Base-by-base conservation (phyloP, 2,329 filamentous ascomycete genomes). In the Elsinoe ampelina region DNA sequence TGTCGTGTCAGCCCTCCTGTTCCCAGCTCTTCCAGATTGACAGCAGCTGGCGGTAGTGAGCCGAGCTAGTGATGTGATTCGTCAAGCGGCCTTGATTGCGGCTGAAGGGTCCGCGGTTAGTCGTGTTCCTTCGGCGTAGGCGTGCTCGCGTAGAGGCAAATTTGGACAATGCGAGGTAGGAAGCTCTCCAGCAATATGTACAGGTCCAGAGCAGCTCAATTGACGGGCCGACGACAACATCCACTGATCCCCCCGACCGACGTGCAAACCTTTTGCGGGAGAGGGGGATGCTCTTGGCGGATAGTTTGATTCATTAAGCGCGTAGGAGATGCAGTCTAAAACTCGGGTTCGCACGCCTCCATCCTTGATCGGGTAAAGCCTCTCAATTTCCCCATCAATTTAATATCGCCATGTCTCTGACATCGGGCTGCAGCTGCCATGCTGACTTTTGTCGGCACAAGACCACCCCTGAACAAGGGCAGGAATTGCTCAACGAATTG, bases 61-160 rank as follows among this genome's bases (percentile, higher is more conserved):
- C 48, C 48, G 48, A 52, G 30, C 32, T 12, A 52, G 48, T 38
- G 48, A 52, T 38, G 12, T 34, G 48, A 52, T 52, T 52, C 48
- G 48, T 38, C 48, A 5, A 32, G 48, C 13, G 48, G 30, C 15
- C 48, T 36, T 38, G 48, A 52, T 52, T 52, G 48, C 48, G 48
- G 48, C 48, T 52, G 48, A 52, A 39, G 48, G 34, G 32, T 35
- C 34, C 48, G 32, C 34, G 48, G 35, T 52, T 52, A 52, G 48
- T 38, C 32, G 22, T 52, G 30, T 34, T 38, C 13, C 17, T 6
- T 15, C 32, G 48, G 19, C 34, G 6, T 45, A 45, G 41, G 13
- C 36, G 36, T 39, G 36, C 15, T 45, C 41, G 41, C 26, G 41
- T 22, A 13, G 12, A 22, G 8, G 41, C 17, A 26, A 26, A 22